Conservation (phyloP, 495 filamentous ascomycete species). For the Xylaria castorea region DNA sequence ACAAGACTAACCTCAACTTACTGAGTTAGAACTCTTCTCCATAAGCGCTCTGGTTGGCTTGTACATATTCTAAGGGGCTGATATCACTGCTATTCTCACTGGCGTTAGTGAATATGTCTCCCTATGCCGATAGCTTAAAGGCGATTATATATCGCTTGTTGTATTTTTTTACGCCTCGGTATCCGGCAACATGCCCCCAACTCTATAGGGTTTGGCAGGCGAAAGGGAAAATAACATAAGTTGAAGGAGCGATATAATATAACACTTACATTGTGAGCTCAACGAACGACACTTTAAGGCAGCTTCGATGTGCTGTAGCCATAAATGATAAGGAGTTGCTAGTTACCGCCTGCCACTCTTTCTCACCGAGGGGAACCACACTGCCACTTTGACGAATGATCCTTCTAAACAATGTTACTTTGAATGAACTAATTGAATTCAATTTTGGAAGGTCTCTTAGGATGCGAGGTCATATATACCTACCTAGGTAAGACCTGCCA, state of each 20-base stretch:
- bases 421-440: not conserved
- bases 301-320: not conserved
- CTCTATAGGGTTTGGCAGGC: not conserved
- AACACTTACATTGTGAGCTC: not conserved
- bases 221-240: not conserved
- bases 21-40: not conserved
- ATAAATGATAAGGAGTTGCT: not conserved
- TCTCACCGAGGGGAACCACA: not conserved
- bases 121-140: not conserved
- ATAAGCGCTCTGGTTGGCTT: not conserved
- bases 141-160: not conserved
- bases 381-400: not conserved
- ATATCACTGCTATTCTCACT: not conserved
- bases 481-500: not conserved
- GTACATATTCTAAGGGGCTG: not conserved
- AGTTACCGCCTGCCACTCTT: not conserved
- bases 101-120: not conserved
- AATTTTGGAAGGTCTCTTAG: not conserved
- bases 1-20: not conserved
- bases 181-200: not conserved
- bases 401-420: not conserved
- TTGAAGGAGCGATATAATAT: too few species aligned
- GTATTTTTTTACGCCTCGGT: not conserved
- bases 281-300: not conserved
- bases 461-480: not conserved